phyloP scores from a whole-genome alignment of 2,329 filamentous ascomycete genomes.

The Colletotrichum tamarilloi region DNA sequence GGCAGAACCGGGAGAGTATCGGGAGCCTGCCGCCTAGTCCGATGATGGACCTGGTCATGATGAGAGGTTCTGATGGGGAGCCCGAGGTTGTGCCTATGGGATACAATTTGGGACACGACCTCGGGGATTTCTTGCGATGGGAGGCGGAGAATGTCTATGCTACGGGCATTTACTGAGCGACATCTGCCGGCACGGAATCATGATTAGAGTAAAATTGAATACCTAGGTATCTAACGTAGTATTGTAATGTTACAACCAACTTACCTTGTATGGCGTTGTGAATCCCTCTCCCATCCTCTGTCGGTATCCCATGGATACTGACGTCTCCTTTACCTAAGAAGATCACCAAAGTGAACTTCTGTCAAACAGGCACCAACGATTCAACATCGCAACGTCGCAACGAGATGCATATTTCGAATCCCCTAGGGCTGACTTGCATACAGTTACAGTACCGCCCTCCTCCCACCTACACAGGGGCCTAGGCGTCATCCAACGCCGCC shows the following conservation, averaged over 20 bases:
- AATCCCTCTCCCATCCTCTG: neutral
- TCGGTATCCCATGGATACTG: neutral
- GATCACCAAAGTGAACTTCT: neutral
- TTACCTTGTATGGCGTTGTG: neutral
- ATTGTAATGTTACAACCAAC: neutral
- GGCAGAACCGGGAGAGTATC: slow-evolving; percentile 41
- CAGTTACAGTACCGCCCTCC: neutral
- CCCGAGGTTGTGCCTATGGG: slow-evolving; percentile 65
- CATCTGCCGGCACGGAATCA: neutral
- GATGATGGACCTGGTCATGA: slow-evolving; percentile 58
- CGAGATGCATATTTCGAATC: neutral
- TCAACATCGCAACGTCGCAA: neutral
- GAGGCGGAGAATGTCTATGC: slow-evolving; percentile 62
- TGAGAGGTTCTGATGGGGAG: slow-evolving; percentile 46
- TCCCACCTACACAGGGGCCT: neutral
- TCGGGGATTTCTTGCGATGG: slow-evolving; percentile 69
- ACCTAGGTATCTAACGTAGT: neutral
- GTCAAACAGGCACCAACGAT: neutral
- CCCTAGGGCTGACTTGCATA: neutral
- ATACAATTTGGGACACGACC: slow-evolving; percentile 68
- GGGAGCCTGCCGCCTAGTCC: slow-evolving; percentile 59
- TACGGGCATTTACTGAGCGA: neutral
- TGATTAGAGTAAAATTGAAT: neutral
- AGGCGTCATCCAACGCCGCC: neutral
- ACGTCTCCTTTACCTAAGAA: neutral